A percentile compares a stretch with the other conserved stretches of the same genome.
phyloP scores from a whole-genome alignment of 1,139 yeast genomes.

The Debaryomyces fabryi region DNA sequence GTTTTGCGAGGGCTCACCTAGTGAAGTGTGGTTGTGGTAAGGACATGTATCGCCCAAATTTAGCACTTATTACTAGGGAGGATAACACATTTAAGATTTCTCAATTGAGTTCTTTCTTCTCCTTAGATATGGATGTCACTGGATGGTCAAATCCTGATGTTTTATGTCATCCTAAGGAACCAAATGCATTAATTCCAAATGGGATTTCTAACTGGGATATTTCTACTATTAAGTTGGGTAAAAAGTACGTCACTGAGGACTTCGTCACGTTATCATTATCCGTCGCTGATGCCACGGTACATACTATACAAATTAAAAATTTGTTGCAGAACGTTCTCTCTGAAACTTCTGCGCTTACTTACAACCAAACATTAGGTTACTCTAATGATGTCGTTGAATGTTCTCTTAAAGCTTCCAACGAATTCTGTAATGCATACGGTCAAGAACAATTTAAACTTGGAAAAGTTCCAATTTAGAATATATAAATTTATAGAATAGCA shows the following conservation, averaged over 20 bases:
- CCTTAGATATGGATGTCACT: constrained; percentile 37
- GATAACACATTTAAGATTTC: constrained; percentile 29
- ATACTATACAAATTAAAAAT: constrained; percentile 14
- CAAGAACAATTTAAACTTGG: constrained; percentile 4
- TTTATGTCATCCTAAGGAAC: constrained; percentile 20
- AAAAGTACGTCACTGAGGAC: constrained; percentile 8
- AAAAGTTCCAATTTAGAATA: neutral
- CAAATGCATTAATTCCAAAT: constrained; percentile 38
- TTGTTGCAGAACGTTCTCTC: constrained; percentile 12
- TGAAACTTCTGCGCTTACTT: constrained; percentile 1
- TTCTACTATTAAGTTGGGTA: constrained; percentile 2
- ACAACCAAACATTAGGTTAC: constrained; percentile 16
- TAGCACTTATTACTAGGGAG: constrained; percentile 45
- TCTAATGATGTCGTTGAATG: constrained; percentile 25
- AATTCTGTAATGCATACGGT: constrained; percentile 19
- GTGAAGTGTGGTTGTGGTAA: constrained; percentile 53
- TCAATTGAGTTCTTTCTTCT: constrained; percentile 37
- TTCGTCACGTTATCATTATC: constrained; percentile 15
- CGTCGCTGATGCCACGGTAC: constrained; percentile 16
- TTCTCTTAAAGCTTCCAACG: constrained; percentile 21
- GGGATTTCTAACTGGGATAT: constrained; percentile 36
- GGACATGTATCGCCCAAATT: constrained; percentile 50
- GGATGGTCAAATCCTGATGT: constrained; percentile 37
- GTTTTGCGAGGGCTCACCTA: constrained; percentile 52
- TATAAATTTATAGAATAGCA: neutral